Conservation (phyloP, 2,329 filamentous ascomycete genomes). For the Nakataea oryzae region DNA sequence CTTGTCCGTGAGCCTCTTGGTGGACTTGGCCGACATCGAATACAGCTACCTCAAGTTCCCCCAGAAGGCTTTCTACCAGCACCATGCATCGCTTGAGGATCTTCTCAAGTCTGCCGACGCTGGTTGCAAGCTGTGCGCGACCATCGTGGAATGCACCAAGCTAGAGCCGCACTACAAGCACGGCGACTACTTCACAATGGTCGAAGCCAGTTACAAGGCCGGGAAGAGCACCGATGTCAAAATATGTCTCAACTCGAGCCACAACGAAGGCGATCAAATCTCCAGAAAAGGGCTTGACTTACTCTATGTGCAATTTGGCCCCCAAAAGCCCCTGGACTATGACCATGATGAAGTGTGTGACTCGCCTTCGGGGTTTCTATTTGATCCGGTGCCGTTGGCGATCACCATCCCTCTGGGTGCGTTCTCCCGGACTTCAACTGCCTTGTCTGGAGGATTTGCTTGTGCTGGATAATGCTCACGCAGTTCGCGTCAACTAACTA, state of each 20-base stretch:
- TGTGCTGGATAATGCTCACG: no score
- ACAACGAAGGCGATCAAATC: no score
- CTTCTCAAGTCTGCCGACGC: neutral
- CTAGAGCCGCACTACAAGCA: neutral
- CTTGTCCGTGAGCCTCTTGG: slow-evolving; percentile 30
- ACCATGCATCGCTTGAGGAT: slow-evolving; percentile 1
- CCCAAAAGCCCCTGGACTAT: neutral
- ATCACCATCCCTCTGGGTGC: neutral
- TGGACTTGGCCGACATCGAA: slow-evolving; percentile 46
- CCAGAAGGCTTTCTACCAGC: neutral
- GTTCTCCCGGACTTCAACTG: no score
- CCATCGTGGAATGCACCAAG: neutral
- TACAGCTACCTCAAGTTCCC: slow-evolving; percentile 17
- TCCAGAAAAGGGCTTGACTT: no score
- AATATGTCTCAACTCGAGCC: neutral
- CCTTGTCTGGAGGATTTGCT: no score
- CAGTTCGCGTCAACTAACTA: neutral
- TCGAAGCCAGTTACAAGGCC: neutral
- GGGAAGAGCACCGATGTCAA: neutral
- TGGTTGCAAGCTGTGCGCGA: neutral
- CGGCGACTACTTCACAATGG: neutral
- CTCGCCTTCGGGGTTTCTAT: no score
- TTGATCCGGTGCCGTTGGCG: neutral
- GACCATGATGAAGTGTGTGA: neutral
- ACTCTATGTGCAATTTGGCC: neutral